These are phyloP conservation scores for Poterioochromonas sp. DNA, from an alignment of 352 stramenopile species.

Conservation along the genomic window DNA sequence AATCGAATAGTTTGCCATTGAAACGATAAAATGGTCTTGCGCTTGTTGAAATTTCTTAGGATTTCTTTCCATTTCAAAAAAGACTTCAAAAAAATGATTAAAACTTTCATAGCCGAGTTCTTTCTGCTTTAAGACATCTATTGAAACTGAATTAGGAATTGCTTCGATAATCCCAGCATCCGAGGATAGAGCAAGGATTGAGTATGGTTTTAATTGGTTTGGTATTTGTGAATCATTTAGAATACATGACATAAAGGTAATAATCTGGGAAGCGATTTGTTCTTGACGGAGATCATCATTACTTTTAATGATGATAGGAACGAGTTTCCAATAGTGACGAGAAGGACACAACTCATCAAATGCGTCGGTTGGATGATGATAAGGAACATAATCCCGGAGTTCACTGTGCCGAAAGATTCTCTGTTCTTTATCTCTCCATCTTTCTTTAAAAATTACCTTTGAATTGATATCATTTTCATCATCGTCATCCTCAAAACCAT, in stretches of 20 bases:
- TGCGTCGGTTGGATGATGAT: conserved; percentile 33
- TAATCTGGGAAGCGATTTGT: no score
- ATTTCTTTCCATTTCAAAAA: conserved; percentile 38
- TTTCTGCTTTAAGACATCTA: conserved; percentile 51
- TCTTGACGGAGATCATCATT: no score
- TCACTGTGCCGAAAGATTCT: conserved; percentile 47
- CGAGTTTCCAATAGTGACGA: no score
- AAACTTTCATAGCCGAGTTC: conserved; percentile 50
- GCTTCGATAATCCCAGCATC: conserved; percentile 45
- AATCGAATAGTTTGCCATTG: conserved; percentile 77
- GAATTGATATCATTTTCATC: neutral
- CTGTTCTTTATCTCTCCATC: conserved; percentile 62
- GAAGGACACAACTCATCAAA: conserved; percentile 32
- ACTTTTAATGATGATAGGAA: no score
- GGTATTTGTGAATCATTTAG: no score
- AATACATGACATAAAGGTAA: no score
- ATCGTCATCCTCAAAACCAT: neutral
- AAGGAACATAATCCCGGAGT: conserved; percentile 42
- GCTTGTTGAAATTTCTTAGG: no score
- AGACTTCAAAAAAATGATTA: conserved; percentile 34
- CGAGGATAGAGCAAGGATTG: conserved; percentile 37
- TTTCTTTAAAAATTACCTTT: conserved; percentile 57
- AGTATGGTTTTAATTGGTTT: conserved; percentile 41
- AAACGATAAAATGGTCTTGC: conserved; percentile 70
- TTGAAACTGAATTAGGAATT: conserved; percentile 42